These are phyloP conservation scores for Penicillium psychrosexuale DNA, from an alignment of 2,329 filamentous ascomycete genomes.

Conservation along the genomic window DNA sequence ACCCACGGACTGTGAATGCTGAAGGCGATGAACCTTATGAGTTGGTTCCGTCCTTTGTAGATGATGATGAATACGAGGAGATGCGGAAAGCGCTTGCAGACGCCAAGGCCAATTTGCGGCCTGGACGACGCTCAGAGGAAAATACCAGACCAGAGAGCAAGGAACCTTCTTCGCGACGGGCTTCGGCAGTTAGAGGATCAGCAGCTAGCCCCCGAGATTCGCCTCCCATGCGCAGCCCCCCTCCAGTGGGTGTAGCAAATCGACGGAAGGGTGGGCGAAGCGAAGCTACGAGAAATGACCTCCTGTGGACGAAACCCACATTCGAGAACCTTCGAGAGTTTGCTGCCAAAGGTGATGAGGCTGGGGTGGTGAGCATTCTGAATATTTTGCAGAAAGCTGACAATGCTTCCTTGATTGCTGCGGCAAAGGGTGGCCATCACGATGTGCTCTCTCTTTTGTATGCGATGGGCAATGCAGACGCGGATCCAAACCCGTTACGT, in stretches of 20 bases:
- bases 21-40: slow-evolving; percentile 90
- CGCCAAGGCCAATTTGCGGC: slow-evolving; percentile 56
- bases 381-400: slow-evolving; percentile 60
- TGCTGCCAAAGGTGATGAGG: slow-evolving; percentile 50
- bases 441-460: slow-evolving; percentile 77
- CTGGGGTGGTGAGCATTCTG: slow-evolving; percentile 49
- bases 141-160: slow-evolving; percentile 34
- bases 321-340: slow-evolving; percentile 49
- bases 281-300: slow-evolving; percentile 50
- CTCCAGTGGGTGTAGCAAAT: slow-evolving; percentile 29
- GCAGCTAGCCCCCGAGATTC: slow-evolving; percentile 40
- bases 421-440: slow-evolving; percentile 86
- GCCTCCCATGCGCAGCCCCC: slow-evolving; percentile 45
- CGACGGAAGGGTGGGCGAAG: slow-evolving; percentile 49
- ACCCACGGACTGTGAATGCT: slow-evolving; percentile 87
- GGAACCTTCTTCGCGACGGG: slow-evolving; percentile 41
- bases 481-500: slow-evolving; percentile 66
- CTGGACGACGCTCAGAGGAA: slow-evolving; percentile 45
- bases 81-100: slow-evolving; percentile 69
- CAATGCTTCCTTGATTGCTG: slow-evolving; percentile 82
- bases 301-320: slow-evolving; percentile 51
- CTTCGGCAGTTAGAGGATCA: slow-evolving; percentile 39
- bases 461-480: slow-evolving; percentile 63
- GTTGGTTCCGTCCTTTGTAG: slow-evolving; percentile 69
- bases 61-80: slow-evolving; percentile 65